These are phyloP conservation scores for Phytopythium ostracodes DNA, from an alignment of 352 stramenopile species.

Conservation along the genomic window DNA sequence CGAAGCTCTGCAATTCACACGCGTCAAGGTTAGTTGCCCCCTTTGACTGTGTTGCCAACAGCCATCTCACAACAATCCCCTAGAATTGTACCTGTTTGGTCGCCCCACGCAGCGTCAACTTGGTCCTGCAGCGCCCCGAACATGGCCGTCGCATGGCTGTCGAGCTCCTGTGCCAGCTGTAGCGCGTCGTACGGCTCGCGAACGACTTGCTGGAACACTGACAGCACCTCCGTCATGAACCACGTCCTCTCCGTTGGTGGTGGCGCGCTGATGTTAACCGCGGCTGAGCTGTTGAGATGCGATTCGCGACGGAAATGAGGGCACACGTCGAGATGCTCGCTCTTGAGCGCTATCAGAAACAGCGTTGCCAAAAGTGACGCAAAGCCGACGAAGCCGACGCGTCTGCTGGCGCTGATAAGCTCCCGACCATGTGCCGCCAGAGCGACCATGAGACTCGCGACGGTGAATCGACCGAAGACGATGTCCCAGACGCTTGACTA, in stretches of 20 bases:
- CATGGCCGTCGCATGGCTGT: conserved; percentile 25
- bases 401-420: conserved; percentile 21
- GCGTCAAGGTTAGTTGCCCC: neutral
- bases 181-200: conserved; percentile 20
- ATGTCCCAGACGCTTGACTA: conserved; percentile 36
- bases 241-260: conserved; percentile 15
- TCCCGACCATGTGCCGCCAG: conserved; percentile 30
- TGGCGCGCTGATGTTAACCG: neutral
- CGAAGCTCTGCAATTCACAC: neutral
- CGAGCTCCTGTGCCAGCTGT: conserved; percentile 20
- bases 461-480: conserved; percentile 39
- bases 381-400: neutral
- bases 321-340: neutral
- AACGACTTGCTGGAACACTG: conserved; percentile 7
- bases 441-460: conserved; percentile 34
- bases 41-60: neutral
- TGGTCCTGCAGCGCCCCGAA: conserved; percentile 26
- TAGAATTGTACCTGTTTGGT: neutral
- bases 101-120: conserved; percentile 17
- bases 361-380: neutral
- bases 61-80: neutral
- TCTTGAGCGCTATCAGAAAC: neutral
- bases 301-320: neutral
- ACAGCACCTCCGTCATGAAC: conserved; percentile 9
- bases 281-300: neutral